Conservation (phyloP, 208 protist species). For the Strigomonas culicis region DNA sequence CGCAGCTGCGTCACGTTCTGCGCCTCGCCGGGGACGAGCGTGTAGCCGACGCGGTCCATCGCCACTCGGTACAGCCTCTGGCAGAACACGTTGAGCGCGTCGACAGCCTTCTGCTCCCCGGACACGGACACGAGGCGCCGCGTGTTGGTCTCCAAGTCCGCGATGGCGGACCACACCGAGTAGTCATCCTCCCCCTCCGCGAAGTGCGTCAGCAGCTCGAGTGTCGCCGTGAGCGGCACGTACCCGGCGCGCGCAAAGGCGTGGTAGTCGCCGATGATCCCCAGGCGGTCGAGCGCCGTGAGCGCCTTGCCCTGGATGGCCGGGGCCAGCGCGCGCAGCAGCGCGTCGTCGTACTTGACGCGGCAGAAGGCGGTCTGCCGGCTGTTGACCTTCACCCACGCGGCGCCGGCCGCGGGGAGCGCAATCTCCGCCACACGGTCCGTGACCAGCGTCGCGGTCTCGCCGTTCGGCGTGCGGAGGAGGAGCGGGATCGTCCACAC, state of each 20-base stretch:
- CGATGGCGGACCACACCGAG: constrained; percentile 38
- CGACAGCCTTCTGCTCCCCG: constrained; percentile 26
- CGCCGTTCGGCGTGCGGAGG: constrained; percentile 7
- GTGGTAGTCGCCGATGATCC: constrained; percentile 60
- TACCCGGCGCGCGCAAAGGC: constrained; percentile 70
- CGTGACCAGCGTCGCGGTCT: constrained; percentile 16
- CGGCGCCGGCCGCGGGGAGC: constrained; percentile 4
- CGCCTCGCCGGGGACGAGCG: constrained; percentile 17
- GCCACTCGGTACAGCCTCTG: constrained; percentile 41
- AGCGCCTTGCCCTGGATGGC: constrained; percentile 38
- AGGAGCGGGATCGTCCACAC: constrained; percentile 73
- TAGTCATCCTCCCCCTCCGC: constrained; percentile 19
- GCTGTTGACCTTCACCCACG: constrained; percentile 75
- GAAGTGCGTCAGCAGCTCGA: constrained; percentile 40
- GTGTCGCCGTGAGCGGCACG: constrained; percentile 26
- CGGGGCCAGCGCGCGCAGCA: constrained; percentile 37
- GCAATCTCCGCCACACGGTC: constrained; percentile 17
- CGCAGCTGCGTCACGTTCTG: constrained; percentile 42
- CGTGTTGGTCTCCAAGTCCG: constrained; percentile 43
- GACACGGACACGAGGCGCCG: constrained; percentile 29
- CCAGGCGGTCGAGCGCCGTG: constrained; percentile 55
- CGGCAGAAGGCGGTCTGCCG: constrained; percentile 74
- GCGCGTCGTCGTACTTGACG: constrained; percentile 50
- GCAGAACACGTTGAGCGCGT: constrained; percentile 46
- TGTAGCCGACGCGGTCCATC: constrained; percentile 31